A percentile compares a stretch with the other conserved stretches of the same genome.
Conservation (phyloP, 2,329 filamentous ascomycete genomes). For the Cladobotryum protrusum region DNA sequence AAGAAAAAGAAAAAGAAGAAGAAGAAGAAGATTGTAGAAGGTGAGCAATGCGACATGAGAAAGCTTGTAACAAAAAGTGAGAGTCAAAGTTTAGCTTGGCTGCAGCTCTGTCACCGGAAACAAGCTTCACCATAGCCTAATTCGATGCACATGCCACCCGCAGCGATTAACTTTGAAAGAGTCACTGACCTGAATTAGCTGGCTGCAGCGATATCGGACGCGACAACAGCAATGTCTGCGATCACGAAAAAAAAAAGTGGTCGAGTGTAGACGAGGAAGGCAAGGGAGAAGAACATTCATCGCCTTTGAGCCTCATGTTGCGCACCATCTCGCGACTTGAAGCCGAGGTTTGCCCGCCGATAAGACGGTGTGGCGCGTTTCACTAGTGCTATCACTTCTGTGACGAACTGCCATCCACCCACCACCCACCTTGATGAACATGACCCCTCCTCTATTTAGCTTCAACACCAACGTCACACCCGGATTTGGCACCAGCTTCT, state of each 20-base stretch:
- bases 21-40: not conserved
- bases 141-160: not conserved
- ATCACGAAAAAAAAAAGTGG: constrained; percentile 5
- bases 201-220: constrained; percentile 13
- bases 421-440: no score
- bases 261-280: not conserved
- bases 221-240: constrained; percentile 8
- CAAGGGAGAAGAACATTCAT: not conserved
- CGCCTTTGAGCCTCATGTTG: not conserved
- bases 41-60: no score
- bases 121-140: not conserved
- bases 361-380: not conserved
- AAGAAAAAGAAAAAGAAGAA: not conserved
- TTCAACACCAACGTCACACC: no score
- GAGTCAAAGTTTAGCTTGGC: not conserved
- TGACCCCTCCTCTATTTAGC: no score
- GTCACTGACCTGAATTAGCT: constrained; percentile 9
- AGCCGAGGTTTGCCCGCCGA: constrained; percentile 15
- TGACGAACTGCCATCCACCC: no score
- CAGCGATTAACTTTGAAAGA: not conserved
- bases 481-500: no score
- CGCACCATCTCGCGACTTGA: constrained; percentile 2
- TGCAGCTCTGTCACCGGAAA: not conserved
- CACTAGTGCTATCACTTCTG: not conserved
- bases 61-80: not conserved